phyloP scores from a whole-genome alignment of 202 grass and related monocot species.

The Zizania palustris region DNA sequence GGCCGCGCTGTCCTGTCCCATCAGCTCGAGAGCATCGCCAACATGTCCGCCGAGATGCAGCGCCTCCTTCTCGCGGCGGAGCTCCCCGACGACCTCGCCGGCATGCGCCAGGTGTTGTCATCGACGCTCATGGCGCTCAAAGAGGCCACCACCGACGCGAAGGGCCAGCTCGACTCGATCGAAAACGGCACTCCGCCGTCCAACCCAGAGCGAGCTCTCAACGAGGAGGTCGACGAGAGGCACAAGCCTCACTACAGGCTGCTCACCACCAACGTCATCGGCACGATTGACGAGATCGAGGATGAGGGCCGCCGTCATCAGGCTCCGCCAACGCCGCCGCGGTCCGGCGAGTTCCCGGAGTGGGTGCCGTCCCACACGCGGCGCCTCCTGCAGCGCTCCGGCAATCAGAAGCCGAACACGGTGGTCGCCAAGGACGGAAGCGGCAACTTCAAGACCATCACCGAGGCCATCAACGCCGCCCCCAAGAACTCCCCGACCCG shows the following conservation, averaged over 20 bases:
- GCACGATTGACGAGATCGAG: slow-evolving; percentile 44
- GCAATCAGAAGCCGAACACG: slow-evolving; percentile 53
- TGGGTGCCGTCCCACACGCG: slow-evolving; percentile 55
- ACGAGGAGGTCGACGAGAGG: neutral
- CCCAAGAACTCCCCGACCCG: slow-evolving; percentile 32
- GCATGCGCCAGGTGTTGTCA: slow-evolving; percentile 23
- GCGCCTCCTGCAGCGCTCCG: slow-evolving; percentile 44
- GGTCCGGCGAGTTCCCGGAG: slow-evolving; percentile 27
- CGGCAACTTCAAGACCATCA: slow-evolving; percentile 78
- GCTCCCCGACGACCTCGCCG: slow-evolving; percentile 36
- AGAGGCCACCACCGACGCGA: slow-evolving; percentile 25
- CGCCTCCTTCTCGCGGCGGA: slow-evolving; percentile 41
- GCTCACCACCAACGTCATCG: slow-evolving; percentile 21
- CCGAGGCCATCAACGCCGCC: slow-evolving; percentile 52
- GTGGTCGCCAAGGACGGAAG: slow-evolving; percentile 87
- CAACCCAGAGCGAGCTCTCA: neutral
- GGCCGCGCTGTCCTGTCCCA: slow-evolving; percentile 3
- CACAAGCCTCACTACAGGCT: neutral
- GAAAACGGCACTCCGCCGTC: neutral
- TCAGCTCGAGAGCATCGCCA: slow-evolving; percentile 34
- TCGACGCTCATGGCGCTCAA: slow-evolving; percentile 21
- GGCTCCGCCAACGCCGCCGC: neutral
- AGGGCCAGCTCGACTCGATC: slow-evolving; percentile 28
- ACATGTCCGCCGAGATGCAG: slow-evolving; percentile 39
- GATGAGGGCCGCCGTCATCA: neutral